These are phyloP conservation scores for Gillenia trifoliata DNA, from an alignment of 306 rosid species.

Conservation along the genomic window DNA sequence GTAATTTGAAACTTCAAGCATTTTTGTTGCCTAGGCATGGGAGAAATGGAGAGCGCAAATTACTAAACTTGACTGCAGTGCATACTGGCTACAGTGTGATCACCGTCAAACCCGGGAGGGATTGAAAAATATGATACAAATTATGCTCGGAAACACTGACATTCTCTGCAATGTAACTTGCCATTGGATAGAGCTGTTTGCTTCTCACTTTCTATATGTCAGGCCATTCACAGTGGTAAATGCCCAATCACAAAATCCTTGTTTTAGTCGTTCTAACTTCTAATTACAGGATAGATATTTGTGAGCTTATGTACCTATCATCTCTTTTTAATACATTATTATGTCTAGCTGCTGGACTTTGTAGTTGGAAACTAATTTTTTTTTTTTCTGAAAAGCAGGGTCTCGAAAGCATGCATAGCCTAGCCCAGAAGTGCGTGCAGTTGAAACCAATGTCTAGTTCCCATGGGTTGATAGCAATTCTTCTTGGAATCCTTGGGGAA, in stretches of 20 bases:
- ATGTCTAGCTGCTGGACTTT: conserved; percentile 12
- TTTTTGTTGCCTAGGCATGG: conserved; percentile 65
- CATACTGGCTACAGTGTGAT: conserved; percentile 75
- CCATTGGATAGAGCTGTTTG: conserved; percentile 76
- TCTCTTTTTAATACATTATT: not conserved
- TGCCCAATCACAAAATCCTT: not conserved
- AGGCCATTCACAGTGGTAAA: conserved; percentile 76
- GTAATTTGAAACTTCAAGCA: conserved; percentile 10
- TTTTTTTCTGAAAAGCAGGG: conserved; percentile 46
- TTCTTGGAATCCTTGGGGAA: conserved; percentile 82
- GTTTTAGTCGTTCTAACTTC: not conserved
- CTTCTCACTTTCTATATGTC: conserved; percentile 73
- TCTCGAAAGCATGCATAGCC: conserved; percentile 75
- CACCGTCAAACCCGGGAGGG: conserved; percentile 70
- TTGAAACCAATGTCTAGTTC: conserved; percentile 48
- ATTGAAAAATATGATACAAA: conserved; percentile 75
- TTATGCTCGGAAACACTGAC: conserved; percentile 74
- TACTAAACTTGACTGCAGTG: conserved; percentile 77
- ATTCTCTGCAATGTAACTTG: conserved; percentile 59
- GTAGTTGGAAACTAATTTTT: conserved; percentile 15
- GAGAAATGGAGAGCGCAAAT: conserved; percentile 90
- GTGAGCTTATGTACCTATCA: not conserved
- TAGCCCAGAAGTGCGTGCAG: conserved; percentile 80
- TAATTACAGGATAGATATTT: not conserved
- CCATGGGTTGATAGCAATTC: conserved; percentile 61